Percentiles rank a stretch among this genome's conserved stretches.
These are phyloP conservation scores for Taphrina deformans DNA, from an alignment of 1,139 yeast genomes.

Conservation along the genomic window DNA sequence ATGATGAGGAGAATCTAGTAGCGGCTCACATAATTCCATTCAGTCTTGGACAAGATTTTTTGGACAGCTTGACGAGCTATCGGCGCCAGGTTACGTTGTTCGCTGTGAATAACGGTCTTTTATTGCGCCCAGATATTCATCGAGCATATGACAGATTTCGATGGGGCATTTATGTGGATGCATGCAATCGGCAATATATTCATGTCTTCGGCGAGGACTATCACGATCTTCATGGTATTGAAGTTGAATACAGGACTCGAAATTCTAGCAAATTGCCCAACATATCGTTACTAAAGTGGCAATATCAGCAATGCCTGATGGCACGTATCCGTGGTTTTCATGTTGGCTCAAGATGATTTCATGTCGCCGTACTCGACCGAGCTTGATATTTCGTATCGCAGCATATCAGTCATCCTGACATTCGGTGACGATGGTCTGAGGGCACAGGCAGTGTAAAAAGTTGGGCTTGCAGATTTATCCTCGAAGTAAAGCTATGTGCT, in stretches of 20 bases:
- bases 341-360: no score
- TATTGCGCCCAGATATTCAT: background rate
- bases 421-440: no score
- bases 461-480: no score
- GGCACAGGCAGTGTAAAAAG: no score
- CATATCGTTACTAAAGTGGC: background rate
- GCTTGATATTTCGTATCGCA: no score
- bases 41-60: conserved; percentile 1
- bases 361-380: no score
- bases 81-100: background rate
- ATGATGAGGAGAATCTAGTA: background rate
- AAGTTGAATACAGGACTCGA: background rate
- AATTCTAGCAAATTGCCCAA: background rate
- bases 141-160: background rate
- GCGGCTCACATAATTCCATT: background rate
- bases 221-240: background rate
- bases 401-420: no score
- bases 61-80: background rate
- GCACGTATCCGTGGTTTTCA: conserved; percentile 1
- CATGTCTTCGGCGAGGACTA: background rate
- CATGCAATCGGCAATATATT: background rate
- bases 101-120: background rate
- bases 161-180: background rate
- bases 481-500: no score
- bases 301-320: conserved; percentile 1